Percentiles rank a stretch among this genome's conserved stretches.
phyloP scores from a whole-genome alignment of 805 yeast species.

The Metschnikowia cubensis region DNA sequence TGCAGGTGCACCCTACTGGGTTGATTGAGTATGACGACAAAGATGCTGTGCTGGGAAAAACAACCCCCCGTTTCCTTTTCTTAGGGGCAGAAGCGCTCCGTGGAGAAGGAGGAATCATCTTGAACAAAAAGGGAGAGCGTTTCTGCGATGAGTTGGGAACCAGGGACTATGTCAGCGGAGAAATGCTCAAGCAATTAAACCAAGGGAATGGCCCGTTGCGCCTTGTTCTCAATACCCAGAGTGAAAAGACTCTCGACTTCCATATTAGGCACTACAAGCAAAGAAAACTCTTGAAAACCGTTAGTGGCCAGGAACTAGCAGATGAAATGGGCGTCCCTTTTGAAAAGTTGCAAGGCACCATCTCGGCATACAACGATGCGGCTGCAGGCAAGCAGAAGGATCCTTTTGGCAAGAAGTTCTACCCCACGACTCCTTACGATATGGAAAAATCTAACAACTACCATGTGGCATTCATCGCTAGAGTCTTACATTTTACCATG shows the following conservation, averaged over 20 bases:
- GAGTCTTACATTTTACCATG: constrained; percentile 66
- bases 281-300: constrained; percentile 50
- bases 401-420: constrained; percentile 44
- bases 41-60: constrained; percentile 39
- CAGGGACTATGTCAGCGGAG: constrained; percentile 57
- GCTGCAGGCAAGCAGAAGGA: constrained; percentile 39
- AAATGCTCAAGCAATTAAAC: constrained; percentile 44
- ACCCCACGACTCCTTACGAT: constrained; percentile 45
- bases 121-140: constrained; percentile 49
- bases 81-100: constrained; percentile 64
- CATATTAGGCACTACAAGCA: constrained; percentile 56
- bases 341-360: constrained; percentile 27
- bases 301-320: constrained; percentile 42
- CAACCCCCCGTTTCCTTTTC: constrained; percentile 47
- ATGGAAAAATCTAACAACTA: constrained; percentile 32
- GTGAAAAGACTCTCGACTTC: constrained; percentile 43
- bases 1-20: constrained; percentile 69
- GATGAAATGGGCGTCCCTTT: constrained; percentile 35
- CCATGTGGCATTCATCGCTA: constrained; percentile 51
- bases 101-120: constrained; percentile 62
- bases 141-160: constrained; percentile 60
- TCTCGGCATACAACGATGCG: constrained; percentile 39
- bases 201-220: constrained; percentile 45
- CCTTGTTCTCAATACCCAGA: constrained; percentile 45
- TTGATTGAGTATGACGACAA: constrained; percentile 46